Conservation (phyloP, 2,329 filamentous ascomycete species). For the Elsinoe batatas region DNA sequence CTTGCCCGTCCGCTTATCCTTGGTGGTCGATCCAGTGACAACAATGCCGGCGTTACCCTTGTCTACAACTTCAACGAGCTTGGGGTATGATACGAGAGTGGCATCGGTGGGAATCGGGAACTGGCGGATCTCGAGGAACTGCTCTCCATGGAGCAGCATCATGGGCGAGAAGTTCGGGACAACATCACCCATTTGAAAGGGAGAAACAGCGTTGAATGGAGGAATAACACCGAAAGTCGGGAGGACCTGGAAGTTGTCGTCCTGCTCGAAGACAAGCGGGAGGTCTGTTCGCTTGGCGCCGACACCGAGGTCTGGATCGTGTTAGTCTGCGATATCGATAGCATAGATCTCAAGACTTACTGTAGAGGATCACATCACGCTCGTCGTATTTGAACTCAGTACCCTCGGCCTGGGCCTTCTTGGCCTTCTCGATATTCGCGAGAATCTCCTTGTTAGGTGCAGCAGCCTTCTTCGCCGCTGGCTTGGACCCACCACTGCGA, state of each 20-base stretch:
- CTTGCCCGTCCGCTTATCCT: constrained; percentile 74
- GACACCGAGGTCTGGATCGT: constrained; percentile 58
- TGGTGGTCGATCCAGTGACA: constrained; percentile 69
- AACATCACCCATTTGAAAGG: constrained; percentile 70
- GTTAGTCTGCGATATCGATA: constrained; percentile 18
- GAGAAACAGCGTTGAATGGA: constrained; percentile 73
- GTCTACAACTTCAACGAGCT: constrained; percentile 88
- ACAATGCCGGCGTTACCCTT: constrained; percentile 86
- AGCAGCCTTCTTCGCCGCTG: constrained; percentile 22
- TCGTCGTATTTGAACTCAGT: constrained; percentile 77
- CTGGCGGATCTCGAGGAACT: constrained; percentile 90
- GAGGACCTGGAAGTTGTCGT: constrained; percentile 84
- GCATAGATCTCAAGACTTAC: constrained; percentile 21
- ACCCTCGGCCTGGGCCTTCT: constrained; percentile 59
- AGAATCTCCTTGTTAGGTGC: constrained; percentile 54
- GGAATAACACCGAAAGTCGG: constrained; percentile 96
- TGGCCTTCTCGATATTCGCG: constrained; percentile 63
- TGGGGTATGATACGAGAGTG: constrained; percentile 63
- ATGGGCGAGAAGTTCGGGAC: constrained; percentile 95
- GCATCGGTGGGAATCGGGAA: constrained; percentile 82
- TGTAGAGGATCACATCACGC: constrained; percentile 87
- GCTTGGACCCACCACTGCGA: constrained; percentile 39
- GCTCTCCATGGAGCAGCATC: constrained; percentile 98
- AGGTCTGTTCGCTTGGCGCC: constrained; percentile 87
- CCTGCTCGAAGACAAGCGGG: constrained; percentile 78